Evolutionary conservation across 306 rosid genomes (phyloP).

Genomic region (Trifolium dubium): DNA sequence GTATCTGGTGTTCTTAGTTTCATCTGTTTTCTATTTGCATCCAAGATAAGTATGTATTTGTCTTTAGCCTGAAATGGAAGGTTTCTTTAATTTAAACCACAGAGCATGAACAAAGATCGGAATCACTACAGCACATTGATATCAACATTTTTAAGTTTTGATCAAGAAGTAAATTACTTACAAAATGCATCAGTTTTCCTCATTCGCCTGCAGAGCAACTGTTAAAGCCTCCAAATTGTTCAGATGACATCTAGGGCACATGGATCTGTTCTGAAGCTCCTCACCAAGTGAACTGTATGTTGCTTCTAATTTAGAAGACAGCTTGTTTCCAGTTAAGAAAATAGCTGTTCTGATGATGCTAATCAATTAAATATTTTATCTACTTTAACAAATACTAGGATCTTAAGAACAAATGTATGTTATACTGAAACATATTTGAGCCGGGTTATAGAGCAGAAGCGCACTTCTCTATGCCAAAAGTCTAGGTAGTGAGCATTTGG

Average conservation of each 20-base stretch:
- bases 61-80: conserved; percentile 19
- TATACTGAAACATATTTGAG: conserved; percentile 32
- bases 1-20: conserved; percentile 2
- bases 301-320: conserved; percentile 62
- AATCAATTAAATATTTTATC: conserved; percentile 6
- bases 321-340: conserved; percentile 71
- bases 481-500: conserved; percentile 15
- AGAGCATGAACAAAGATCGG: conserved; percentile 19
- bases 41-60: conserved; percentile 18
- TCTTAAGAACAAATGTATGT: conserved; percentile 7
- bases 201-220: conserved; percentile 48
- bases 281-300: conserved; percentile 59
- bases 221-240: conserved; percentile 68
- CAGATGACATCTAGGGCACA: conserved; percentile 73
- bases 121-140: conserved; percentile 6
- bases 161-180: conserved; percentile 45
- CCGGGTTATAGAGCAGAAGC: not conserved
- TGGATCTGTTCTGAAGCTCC: conserved; percentile 68
- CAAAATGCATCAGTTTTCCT: conserved; percentile 46
- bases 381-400: conserved; percentile 6
- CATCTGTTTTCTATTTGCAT: not conserved
- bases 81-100: conserved; percentile 16
- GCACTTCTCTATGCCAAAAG: conserved; percentile 1
- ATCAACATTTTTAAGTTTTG: conserved; percentile 27
- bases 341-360: conserved; percentile 18